phyloP scores from a whole-genome alignment of 306 rosid species.

The Begonia peltatifolia region DNA sequence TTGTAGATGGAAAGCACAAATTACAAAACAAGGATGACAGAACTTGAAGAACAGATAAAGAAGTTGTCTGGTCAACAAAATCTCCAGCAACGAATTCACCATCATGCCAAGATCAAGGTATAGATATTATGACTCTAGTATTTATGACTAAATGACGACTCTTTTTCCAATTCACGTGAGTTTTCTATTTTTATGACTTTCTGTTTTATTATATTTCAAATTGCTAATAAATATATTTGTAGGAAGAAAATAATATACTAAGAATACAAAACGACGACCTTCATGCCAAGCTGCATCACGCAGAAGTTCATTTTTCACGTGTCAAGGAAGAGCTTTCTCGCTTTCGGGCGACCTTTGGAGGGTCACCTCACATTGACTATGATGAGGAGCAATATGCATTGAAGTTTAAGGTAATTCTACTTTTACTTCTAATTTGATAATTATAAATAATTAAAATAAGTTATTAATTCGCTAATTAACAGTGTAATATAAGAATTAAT shows the following conservation, averaged over 20 bases:
- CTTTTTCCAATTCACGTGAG: too few relatives aligned
- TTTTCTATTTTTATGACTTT: too few relatives aligned
- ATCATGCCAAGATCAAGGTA: conserved; percentile 92
- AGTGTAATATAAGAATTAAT: too few relatives aligned
- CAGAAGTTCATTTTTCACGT: conserved; percentile 45
- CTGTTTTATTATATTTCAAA: too few relatives aligned
- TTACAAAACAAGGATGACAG: conserved; percentile 46
- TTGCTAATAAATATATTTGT: neutral
- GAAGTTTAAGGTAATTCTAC: conserved; percentile 45
- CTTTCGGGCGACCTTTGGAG: conserved; percentile 46
- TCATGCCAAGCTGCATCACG: conserved; percentile 35
- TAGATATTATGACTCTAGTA: conserved; percentile 9
- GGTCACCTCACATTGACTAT: conserved; percentile 41
- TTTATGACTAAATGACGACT: too few relatives aligned
- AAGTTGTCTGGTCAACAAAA: conserved; percentile 95
- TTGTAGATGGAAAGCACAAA: conserved; percentile 48
- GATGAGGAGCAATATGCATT: conserved; percentile 71
- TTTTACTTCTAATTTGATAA: too few relatives aligned
- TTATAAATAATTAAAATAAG: too few relatives aligned
- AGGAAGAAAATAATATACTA: conserved; percentile 86
- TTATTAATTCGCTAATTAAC: too few relatives aligned
- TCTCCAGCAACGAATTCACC: conserved; percentile 90
- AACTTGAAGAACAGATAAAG: conserved; percentile 74
- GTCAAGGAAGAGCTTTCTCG: conserved; percentile 49
- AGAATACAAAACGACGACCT: conserved; percentile 66